Conservation (phyloP, 140 eudicot species). For the Anethum foeniculum region DNA sequence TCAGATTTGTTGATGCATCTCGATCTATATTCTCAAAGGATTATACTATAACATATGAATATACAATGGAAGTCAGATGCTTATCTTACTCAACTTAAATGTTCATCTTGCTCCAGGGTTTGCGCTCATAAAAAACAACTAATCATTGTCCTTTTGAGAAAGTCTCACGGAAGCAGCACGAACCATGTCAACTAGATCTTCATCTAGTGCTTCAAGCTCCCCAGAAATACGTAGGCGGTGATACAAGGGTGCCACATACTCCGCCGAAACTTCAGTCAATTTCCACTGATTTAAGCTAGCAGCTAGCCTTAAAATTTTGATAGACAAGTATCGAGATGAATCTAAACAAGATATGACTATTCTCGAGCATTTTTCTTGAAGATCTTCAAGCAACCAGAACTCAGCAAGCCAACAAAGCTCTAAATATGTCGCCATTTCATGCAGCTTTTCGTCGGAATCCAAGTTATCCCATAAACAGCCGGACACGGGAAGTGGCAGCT, state of each 20-base stretch:
- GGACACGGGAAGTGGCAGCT: conserved; percentile 43
- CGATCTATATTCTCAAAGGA: neutral
- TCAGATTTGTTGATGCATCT: neutral
- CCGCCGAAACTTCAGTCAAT: conserved; percentile 61
- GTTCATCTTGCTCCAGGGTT: neutral
- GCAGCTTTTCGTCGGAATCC: conserved; percentile 39
- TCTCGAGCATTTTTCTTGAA: conserved; percentile 43
- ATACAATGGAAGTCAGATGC: neutral
- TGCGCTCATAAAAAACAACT: neutral
- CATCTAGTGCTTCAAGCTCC: conserved; percentile 56
- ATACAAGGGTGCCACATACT: conserved; percentile 54
- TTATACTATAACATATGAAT: neutral
- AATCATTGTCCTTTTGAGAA: conserved; percentile 28
- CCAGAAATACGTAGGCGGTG: conserved; percentile 55
- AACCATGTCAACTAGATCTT: conserved; percentile 54
- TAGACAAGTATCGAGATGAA: conserved; percentile 39
- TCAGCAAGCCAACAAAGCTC: conserved; percentile 85
- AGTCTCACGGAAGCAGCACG: conserved; percentile 74
- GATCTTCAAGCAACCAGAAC: conserved; percentile 63
- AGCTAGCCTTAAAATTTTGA: conserved; percentile 50
- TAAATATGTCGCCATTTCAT: conserved; percentile 45
- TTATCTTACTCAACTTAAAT: neutral
- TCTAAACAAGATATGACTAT: conserved; percentile 44
- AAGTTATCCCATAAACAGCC: conserved; percentile 74
- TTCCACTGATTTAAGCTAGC: conserved; percentile 60